Conservation (phyloP, 176 grass and related monocot genomes). For the Oryza glaberrima region DNA sequence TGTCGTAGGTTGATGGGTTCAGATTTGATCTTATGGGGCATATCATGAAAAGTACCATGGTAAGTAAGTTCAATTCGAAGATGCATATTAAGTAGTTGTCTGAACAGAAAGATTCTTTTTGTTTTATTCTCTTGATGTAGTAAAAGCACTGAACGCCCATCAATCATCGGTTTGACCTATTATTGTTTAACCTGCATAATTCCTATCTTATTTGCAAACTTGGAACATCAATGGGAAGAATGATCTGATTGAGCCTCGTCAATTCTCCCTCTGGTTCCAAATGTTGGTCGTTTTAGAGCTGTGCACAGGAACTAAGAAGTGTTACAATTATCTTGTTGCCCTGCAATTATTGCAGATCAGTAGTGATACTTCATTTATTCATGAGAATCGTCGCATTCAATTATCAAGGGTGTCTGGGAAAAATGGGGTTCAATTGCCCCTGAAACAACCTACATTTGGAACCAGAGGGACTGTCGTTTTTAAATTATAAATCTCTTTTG, state of each 20-base stretch:
- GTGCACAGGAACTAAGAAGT: neutral
- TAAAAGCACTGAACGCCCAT: neutral
- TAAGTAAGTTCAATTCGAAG: constrained; percentile 44
- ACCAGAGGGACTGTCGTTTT: neutral
- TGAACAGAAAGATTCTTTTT: constrained; percentile 7
- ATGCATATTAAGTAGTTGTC: constrained; percentile 5
- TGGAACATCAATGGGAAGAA: neutral
- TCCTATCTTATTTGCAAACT: neutral
- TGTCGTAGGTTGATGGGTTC: constrained; percentile 81
- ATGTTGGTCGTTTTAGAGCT: neutral
- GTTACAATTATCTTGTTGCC: neutral
- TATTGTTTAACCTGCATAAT: neutral
- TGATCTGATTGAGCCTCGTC: neutral
- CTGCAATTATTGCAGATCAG: neutral
- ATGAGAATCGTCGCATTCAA: neutral
- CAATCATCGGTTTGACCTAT: neutral
- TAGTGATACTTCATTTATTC: neutral
- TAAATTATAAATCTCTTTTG: neutral
- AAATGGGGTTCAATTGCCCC: neutral
- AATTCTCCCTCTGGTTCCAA: neutral
- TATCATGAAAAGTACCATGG: constrained; percentile 92
- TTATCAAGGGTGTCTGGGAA: neutral
- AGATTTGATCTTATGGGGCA: constrained; percentile 98
- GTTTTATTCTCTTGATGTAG: neutral
- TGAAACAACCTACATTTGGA: neutral